Base-by-base conservation (phyloP, 176 grass and related monocot genomes). In the Dendrocalamus sinicus region DNA sequence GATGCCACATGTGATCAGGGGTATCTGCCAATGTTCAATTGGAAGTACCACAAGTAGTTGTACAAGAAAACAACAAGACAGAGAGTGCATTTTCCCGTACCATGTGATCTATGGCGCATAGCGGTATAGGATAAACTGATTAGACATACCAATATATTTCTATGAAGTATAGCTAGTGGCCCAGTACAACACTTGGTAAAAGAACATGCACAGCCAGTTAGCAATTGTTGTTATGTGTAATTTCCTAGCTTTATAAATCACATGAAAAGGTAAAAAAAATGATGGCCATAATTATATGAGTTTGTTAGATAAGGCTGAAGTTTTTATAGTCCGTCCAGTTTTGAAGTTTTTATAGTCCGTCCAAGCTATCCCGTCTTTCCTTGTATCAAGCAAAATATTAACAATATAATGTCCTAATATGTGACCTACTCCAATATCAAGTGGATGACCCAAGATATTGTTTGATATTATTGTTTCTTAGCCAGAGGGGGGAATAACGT, bases 261-360 rank as follows among this genome's bases (percentile, higher is more conserved):
- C 75, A 87, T 67, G 57, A 84, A 54, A 67, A 76, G 22, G 17
- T 74, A n/a, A 54, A 55, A 10, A 65, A 46, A 16, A 53, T 57
- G 47, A 74, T 74, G 54, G 28, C 5, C 57, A 54, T 81, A 87
- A 59, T 65, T 73, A 70, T 53, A 71, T 44, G n/a, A 8, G 53
- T 76, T 64, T 41, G 12, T 77, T 50, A 41, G 30, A 78, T 32
- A 62, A 71, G 11, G 35, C 12, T 73, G 6, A 79, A 35, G 9
- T 72, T 48, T 51, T 61, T 44, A 3, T 30, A 47, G 58, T 9
- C 32, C 52, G 15, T 53, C 57, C n/a, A 70, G n/a, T n/a, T n/a
- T n/a, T 73, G 6, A 79, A 35, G 9, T 72, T 48, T 51, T 61
- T 44, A 3, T 30, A 47, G 58, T 9, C 32, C 52, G 15, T 53